Conservation (phyloP, 345 rosid genomes). For the Rhodamnia argentea region DNA sequence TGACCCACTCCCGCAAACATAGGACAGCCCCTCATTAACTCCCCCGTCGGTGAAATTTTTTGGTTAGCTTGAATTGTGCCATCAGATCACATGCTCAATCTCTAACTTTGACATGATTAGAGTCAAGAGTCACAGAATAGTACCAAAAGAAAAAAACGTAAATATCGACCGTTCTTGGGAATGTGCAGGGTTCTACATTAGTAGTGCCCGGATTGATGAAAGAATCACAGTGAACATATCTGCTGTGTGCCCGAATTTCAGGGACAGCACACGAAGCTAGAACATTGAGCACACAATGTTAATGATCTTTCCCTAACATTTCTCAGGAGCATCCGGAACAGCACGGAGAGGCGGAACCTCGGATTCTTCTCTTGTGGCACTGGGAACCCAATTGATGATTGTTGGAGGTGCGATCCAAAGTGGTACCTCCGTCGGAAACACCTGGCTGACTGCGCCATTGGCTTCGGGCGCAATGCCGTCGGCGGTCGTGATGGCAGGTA, state of each 20-base stretch:
- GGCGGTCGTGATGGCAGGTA: slow-evolving; percentile 74
- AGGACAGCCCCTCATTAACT: neutral
- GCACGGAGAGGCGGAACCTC: slow-evolving; percentile 55
- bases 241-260: neutral
- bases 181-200: neutral
- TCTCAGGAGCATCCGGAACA: slow-evolving; percentile 56
- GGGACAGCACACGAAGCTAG: too few species aligned
- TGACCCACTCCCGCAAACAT: neutral
- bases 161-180: neutral
- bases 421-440: slow-evolving; percentile 47
- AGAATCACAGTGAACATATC: neutral
- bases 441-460: slow-evolving; percentile 59
- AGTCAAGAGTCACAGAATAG: neutral
- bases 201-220: neutral
- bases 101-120: neutral
- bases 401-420: slow-evolving; percentile 70
- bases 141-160: neutral
- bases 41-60: neutral
- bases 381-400: slow-evolving; percentile 80
- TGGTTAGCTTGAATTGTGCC: neutral
- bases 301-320: neutral
- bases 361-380: slow-evolving; percentile 24
- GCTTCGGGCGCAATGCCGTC: slow-evolving; percentile 71
- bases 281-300: neutral
- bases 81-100: neutral